These are phyloP conservation scores for Chaetomium sp. DNA, from an alignment of 2,329 filamentous ascomycete genomes.

Conservation along the genomic window DNA sequence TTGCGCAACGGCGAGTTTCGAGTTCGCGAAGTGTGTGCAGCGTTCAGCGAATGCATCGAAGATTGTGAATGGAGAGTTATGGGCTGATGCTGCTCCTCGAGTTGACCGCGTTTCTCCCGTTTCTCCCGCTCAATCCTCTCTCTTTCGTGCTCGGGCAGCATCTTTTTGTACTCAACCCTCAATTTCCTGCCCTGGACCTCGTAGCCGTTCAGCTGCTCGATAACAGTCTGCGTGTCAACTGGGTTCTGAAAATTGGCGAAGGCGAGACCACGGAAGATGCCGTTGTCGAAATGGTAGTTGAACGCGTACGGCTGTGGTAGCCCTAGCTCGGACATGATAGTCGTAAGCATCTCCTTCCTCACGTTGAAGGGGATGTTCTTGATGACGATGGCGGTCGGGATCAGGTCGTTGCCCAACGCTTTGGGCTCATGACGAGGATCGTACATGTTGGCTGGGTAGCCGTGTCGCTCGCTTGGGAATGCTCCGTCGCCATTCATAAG, in stretches of 20 bases:
- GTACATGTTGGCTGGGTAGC: conserved; percentile 34
- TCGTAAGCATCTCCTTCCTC: conserved; percentile 91
- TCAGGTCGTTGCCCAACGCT: conserved; percentile 74
- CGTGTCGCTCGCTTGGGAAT: conserved; percentile 33
- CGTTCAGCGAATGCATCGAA: conserved; percentile 80
- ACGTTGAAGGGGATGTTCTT: conserved; percentile 99
- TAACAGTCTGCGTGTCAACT: conserved; percentile 89
- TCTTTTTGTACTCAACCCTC: conserved; percentile 98
- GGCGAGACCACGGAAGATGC: conserved; percentile 91
- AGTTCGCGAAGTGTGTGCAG: conserved; percentile 51
- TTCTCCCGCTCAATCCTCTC: conserved; percentile 97
- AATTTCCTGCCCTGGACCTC: conserved; percentile 94
- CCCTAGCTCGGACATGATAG: conserved; percentile 91
- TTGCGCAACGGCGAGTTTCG: conserved; percentile 52
- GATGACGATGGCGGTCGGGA: conserved; percentile 97
- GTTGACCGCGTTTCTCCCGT: conserved; percentile 89
- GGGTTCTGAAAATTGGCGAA: conserved; percentile 98
- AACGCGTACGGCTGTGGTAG: conserved; percentile 96
- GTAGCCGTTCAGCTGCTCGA: conserved; percentile 92
- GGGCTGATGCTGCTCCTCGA: conserved; percentile 93
- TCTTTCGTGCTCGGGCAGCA: conserved; percentile 91
- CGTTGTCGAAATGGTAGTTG: conserved; percentile 99
- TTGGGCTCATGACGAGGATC: conserved; percentile 36
- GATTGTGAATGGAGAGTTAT: conserved; percentile 78
- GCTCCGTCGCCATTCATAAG: conserved; percentile 32